A percentile compares a stretch with the other conserved stretches of the same genome.
Evolutionary conservation across 225 moss, liverwort and hornwort species (phyloP).

Genomic region (Marchantia paleacea): DNA sequence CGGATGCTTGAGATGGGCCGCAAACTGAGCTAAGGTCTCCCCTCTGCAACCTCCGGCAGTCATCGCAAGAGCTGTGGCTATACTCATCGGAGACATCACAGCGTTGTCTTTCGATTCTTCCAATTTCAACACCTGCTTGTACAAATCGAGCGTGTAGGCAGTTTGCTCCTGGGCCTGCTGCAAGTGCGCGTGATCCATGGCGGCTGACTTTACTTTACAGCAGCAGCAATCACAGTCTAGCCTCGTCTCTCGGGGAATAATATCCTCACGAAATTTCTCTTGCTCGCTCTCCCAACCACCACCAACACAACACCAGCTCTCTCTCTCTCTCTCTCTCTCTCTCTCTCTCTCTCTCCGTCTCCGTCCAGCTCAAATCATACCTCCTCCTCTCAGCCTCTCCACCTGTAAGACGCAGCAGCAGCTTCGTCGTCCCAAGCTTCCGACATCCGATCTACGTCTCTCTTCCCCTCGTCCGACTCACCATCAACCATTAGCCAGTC

Average conservation of each 20-base stretch:
- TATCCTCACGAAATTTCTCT: no score
- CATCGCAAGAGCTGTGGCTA: slow-evolving; percentile 72
- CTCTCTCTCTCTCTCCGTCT: background rate
- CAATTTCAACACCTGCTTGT: slow-evolving; percentile 50
- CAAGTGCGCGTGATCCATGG: slow-evolving; percentile 15
- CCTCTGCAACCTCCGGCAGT: slow-evolving; percentile 73
- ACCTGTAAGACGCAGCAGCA: background rate
- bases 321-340: no score
- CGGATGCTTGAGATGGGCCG: slow-evolving; percentile 50
- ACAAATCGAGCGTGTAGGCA: slow-evolving; percentile 49
- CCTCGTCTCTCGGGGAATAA: no score
- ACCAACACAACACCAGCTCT: no score
- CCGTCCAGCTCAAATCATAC: background rate
- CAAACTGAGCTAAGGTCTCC: slow-evolving; percentile 58
- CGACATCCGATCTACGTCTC: slow-evolving; percentile 11
- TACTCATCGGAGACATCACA: slow-evolving; percentile 71
- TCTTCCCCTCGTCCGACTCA: background rate
- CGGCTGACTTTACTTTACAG: background rate
- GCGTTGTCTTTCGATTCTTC: slow-evolving; percentile 51
- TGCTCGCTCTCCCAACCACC: no score
- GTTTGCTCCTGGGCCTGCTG: slow-evolving; percentile 30
- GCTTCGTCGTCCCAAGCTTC: background rate
- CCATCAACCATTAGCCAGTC: background rate
- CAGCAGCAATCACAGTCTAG: no score
- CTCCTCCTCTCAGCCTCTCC: background rate